Evolutionary conservation across 148 eudicot species (phyloP), one percentile per base, ranked within the genome.

Genomic region (Salicornia ramosissima): DNA sequence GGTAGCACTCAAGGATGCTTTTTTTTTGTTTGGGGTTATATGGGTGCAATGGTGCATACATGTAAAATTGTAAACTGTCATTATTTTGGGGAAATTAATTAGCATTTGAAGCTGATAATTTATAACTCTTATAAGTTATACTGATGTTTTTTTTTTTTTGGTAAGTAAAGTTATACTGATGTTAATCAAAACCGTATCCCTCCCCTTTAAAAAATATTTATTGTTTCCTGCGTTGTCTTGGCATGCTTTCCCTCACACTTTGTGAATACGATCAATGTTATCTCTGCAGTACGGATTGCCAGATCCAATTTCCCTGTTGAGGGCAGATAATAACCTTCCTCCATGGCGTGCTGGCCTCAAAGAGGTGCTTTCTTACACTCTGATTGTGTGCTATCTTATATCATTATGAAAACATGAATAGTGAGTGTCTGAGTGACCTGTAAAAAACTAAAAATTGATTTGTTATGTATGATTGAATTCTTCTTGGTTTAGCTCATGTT

Each of bases 241-340:
- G 45, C 29, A 62, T 52, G 26, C 49, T 5, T 47, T n/a, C 22
- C 25, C 46, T 69, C 5, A 7, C 40, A 16, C 21, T 34, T 42
- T 62, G 63, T 30, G 53, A 68, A 24, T 19, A 61, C 65, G 53
- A 34, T 61, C 22, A 25, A 22, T 61, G 10, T 26, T 36, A 51
- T 70, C 52, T 79, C 62, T 84, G 77, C 90, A 94, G 99, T 94
- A 94, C 80, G 96, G 88, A 71, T 79, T 94, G 77, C 96, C 88
- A 39, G 87, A 86, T 67, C 99, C 99, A 10, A 69, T 94, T 73
- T 82, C 87, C 57, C 77, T 94, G 36, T 69, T 94, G 74, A 80
- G 99, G 86, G 97, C 99, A 64, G 99, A 94, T 72, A 94, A 94
- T 80, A 91, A 94, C 79, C 97, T 91, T 75, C 99, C 99, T 80